phyloP scores from a whole-genome alignment of 495 filamentous ascomycete genomes.

The Talaromyces proteolyticus region DNA sequence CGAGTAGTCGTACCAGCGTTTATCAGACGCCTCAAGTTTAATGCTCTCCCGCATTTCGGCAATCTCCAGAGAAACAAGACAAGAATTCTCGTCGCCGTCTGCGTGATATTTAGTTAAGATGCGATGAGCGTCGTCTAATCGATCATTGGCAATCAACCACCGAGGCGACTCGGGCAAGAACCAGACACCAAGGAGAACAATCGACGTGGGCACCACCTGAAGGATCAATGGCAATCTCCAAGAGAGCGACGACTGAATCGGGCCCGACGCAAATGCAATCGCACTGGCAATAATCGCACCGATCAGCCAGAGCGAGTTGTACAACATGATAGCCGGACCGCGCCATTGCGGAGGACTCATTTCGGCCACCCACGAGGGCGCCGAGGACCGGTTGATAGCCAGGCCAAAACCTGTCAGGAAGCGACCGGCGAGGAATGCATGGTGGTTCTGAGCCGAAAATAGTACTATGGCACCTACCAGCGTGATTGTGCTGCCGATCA shows the following conservation, averaged over 20 bases:
- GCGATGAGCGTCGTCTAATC: constrained; percentile 51
- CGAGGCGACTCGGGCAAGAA: constrained; percentile 52
- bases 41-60: constrained; percentile 53
- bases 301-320: constrained; percentile 49
- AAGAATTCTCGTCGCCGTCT: constrained; percentile 43
- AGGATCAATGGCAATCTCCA: background rate
- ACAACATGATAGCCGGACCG: constrained; percentile 53
- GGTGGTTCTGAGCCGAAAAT: constrained; percentile 35
- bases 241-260: background rate
- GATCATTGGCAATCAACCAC: constrained; percentile 60
- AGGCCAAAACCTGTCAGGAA: constrained; percentile 76
- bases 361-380: constrained; percentile 67
- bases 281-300: constrained; percentile 35
- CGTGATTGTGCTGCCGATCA: constrained; percentile 51
- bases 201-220: background rate
- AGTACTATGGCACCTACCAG: constrained; percentile 54
- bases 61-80: constrained; percentile 52
- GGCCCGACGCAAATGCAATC: constrained; percentile 10
- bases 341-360: constrained; percentile 67
- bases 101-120: constrained; percentile 53
- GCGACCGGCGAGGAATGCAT: constrained; percentile 64
- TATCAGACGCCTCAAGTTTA: constrained; percentile 46
- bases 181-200: constrained; percentile 33
- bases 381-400: constrained; percentile 57
- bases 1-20: constrained; percentile 62